phyloP scores from a whole-genome alignment of 352 stramenopile genomes.

The Blastocystis sp. region DNA sequence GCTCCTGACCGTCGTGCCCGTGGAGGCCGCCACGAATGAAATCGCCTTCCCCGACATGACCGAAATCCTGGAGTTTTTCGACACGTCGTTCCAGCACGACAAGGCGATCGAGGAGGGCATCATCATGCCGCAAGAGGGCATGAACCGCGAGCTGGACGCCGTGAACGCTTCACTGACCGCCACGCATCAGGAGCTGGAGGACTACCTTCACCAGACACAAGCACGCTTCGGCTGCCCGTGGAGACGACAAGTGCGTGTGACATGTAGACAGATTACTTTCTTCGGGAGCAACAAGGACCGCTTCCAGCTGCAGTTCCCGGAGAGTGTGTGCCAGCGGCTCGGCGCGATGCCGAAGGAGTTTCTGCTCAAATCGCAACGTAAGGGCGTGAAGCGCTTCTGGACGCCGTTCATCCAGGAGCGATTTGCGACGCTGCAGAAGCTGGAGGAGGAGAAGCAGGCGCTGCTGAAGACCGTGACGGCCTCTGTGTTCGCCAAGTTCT shows the following conservation, averaged over 20 bases:
- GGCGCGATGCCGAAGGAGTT: conserved; percentile 76
- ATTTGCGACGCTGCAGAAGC: conserved; percentile 77
- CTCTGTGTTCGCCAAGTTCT: conserved; percentile 30
- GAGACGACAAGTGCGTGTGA: background rate
- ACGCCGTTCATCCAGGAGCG: conserved; percentile 81
- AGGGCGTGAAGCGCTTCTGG: conserved; percentile 87
- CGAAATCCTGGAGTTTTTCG: conserved; percentile 89
- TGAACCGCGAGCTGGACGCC: conserved; percentile 84
- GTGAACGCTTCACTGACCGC: conserved; percentile 77
- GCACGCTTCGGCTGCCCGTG: conserved; percentile 74
- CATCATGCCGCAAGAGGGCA: conserved; percentile 87
- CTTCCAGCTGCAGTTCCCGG: conserved; percentile 87
- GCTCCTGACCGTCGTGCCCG: background rate
- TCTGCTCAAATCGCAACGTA: conserved; percentile 84
- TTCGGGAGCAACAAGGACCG: conserved; percentile 89
- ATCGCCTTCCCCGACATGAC: conserved; percentile 84
- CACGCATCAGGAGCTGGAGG: conserved; percentile 76
- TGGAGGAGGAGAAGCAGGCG: conserved; percentile 76
- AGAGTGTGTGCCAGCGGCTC: conserved; percentile 74
- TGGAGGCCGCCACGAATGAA: background rate
- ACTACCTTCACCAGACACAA: conserved; percentile 81
- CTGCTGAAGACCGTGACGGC: conserved; percentile 40
- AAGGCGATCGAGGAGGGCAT: conserved; percentile 83
- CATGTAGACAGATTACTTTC: conserved; percentile 49
- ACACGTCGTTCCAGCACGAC: conserved; percentile 90